Conservation (phyloP, 768 basidiomycete genomes). For the Leccinum incarnatum region DNA sequence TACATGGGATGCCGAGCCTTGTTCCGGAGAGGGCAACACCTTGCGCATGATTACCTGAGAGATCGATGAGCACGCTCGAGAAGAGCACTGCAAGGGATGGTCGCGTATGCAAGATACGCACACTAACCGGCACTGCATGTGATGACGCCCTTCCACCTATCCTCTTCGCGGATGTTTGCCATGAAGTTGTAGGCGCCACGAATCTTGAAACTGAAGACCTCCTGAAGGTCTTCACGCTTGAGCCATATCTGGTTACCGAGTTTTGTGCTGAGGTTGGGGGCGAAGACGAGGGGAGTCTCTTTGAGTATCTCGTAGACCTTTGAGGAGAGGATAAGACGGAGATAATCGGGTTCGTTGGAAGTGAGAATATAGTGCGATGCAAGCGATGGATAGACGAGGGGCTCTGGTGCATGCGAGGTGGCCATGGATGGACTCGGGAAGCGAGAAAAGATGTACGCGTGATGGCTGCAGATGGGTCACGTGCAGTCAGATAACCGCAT, state of each 20-base stretch:
- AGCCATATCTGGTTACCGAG: slow-evolving; percentile 94
- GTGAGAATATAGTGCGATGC: slow-evolving; percentile 62
- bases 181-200: slow-evolving; percentile 99
- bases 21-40: slow-evolving; percentile 95
- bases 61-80: background rate
- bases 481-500: slow-evolving; percentile 24
- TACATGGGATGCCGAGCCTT: slow-evolving; percentile 86
- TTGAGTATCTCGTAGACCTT: slow-evolving; percentile 88
- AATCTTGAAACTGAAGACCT: slow-evolving; percentile 99
- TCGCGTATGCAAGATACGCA: slow-evolving; percentile 39
- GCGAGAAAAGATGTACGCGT: background rate
- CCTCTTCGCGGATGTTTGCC: slow-evolving; percentile 82
- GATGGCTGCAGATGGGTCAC: slow-evolving; percentile 20
- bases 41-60: slow-evolving; percentile 93
- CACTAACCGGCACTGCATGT: slow-evolving; percentile 97
- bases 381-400: slow-evolving; percentile 65
- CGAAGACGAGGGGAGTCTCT: slow-evolving; percentile 87
- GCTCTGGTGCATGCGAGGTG: slow-evolving; percentile 64
- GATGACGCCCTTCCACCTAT: slow-evolving; percentile 95
- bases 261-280: slow-evolving; percentile 80
- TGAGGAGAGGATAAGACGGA: slow-evolving; percentile 82
- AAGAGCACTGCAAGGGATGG: background rate
- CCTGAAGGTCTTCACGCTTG: slow-evolving; percentile 95
- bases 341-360: slow-evolving; percentile 77
- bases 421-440: slow-evolving; percentile 22